Evolutionary conservation across 331 rosid species (phyloP).

Genomic region (Acacia concinna): DNA sequence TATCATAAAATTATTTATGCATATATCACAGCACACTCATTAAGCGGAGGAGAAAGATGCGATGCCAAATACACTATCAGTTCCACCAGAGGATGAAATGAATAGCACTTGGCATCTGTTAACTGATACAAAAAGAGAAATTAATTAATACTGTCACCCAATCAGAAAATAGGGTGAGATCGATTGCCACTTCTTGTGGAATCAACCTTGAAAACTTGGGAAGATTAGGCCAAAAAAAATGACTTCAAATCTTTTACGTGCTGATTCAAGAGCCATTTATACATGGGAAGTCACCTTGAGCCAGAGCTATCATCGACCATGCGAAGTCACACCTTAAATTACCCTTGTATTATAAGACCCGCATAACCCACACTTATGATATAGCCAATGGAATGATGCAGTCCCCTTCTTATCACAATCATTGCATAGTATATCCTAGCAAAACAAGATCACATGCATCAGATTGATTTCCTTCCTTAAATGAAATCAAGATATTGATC

Average conservation of each 20-base stretch:
- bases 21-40: neutral
- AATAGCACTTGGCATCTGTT: neutral
- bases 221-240: neutral
- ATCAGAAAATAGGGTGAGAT: neutral
- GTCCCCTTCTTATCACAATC: constrained; percentile 54
- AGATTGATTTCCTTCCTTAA: neutral
- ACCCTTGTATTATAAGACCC: constrained; percentile 55
- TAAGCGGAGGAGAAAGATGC: neutral
- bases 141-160: neutral
- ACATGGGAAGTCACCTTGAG: neutral
- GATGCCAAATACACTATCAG: neutral
- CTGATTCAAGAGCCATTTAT: neutral
- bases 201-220: neutral
- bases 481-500: neutral
- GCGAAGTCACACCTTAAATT: no score
- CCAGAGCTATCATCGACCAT: neutral
- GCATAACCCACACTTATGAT: constrained; percentile 48
- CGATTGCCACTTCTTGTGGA: neutral
- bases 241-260: neutral
- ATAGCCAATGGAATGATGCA: constrained; percentile 55
- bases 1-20: neutral
- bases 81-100: neutral
- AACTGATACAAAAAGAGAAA: neutral
- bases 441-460: neutral
- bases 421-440: constrained; percentile 52